Conservation (phyloP, 2,329 filamentous ascomycete genomes). For the Xylaria sp. region DNA sequence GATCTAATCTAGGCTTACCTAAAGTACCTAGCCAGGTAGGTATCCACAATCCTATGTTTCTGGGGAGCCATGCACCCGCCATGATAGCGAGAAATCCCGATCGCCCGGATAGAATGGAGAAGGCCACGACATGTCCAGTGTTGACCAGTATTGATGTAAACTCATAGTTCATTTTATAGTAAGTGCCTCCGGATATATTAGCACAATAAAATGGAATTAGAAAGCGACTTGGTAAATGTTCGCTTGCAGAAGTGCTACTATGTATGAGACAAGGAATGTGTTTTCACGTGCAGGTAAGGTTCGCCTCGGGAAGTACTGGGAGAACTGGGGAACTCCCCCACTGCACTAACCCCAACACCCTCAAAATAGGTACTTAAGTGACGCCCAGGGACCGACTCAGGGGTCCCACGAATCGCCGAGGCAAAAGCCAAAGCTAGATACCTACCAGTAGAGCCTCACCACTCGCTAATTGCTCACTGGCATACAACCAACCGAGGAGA, state of each 20-base stretch:
- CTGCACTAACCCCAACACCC: background rate
- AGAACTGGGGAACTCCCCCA: constrained; percentile 1
- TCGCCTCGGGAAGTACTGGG: constrained; percentile 1
- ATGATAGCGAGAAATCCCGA: background rate
- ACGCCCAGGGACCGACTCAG: background rate
- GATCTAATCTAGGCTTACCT: no score
- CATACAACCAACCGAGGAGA: constrained; percentile 13
- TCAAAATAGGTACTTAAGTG: background rate
- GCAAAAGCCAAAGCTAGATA: constrained; percentile 18
- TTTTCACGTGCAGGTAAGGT: background rate
- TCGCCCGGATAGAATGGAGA: background rate
- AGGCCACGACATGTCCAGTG: background rate
- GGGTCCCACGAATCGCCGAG: constrained; percentile 20
- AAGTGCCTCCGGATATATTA: background rate
- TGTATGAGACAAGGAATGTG: no score
- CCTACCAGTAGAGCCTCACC: constrained; percentile 10
- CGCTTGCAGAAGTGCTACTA: no score
- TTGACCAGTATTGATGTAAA: background rate
- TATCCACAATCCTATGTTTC: no score
- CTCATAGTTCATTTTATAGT: background rate
- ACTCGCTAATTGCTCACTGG: constrained; percentile 1
- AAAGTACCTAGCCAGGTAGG: background rate
- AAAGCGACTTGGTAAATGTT: background rate
- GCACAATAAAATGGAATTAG: background rate
- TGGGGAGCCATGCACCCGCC: background rate